Percentiles rank a stretch among this genome's conserved stretches.
Evolutionary conservation across 306 rosid genomes (phyloP).

Genomic region (Cucurbita moschata): DNA sequence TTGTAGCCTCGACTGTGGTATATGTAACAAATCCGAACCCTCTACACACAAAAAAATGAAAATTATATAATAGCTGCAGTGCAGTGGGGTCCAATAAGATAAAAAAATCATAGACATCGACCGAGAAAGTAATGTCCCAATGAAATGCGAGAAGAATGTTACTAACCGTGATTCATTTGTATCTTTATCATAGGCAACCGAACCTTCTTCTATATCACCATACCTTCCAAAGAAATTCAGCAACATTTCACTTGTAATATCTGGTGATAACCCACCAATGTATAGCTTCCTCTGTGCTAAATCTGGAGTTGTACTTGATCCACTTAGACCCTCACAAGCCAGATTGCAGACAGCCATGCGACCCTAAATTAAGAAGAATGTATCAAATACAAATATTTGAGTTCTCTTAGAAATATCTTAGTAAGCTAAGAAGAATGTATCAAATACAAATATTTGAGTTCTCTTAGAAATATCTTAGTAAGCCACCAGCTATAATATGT

Average conservation of each 20-base stretch:
- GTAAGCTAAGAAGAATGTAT: not conserved
- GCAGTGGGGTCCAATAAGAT: not conserved
- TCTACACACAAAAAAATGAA: constrained; percentile 20
- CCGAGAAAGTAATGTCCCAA: not conserved
- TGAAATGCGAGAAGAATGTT: not conserved
- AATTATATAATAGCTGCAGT: not conserved
- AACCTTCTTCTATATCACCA: constrained; percentile 82
- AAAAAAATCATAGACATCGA: not conserved
- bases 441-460: not conserved
- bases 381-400: not conserved
- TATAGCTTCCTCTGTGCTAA: constrained; percentile 66
- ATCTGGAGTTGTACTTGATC: constrained; percentile 49
- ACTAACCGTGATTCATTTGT: constrained; percentile 52
- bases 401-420: not conserved
- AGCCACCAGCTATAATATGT: not conserved
- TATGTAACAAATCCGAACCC: constrained; percentile 74
- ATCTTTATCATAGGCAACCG: constrained; percentile 74
- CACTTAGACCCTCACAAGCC: constrained; percentile 52
- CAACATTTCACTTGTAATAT: constrained; percentile 55
- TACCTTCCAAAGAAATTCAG: constrained; percentile 40
- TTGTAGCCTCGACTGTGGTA: constrained; percentile 52
- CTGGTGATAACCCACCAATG: constrained; percentile 57
- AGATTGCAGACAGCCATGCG: constrained; percentile 60
- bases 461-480: not conserved
- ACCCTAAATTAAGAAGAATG: constrained; percentile 27